These are phyloP conservation scores for Jackrogersella multiformis DNA, from an alignment of 495 filamentous ascomycete species.

Conservation along the genomic window DNA sequence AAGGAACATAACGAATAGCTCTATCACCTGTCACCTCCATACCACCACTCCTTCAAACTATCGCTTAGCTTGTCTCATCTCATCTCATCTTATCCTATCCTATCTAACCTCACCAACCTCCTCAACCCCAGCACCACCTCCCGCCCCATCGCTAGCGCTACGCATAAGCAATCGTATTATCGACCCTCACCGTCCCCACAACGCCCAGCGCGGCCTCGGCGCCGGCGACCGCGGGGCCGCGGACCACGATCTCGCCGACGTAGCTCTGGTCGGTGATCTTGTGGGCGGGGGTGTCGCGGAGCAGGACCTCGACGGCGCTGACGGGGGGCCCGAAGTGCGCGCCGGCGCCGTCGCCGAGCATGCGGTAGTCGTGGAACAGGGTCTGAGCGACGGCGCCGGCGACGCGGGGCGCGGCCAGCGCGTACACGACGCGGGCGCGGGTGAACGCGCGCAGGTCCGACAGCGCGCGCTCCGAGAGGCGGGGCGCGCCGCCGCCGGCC, in stretches of 20 bases:
- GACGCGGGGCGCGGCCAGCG: slow-evolving; percentile 79
- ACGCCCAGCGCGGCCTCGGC: slow-evolving; percentile 68
- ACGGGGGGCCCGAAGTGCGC: slow-evolving; percentile 86
- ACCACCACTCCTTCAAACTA: too few species aligned
- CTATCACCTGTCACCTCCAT: neutral
- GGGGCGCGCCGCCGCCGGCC: slow-evolving; percentile 59
- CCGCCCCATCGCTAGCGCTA: slow-evolving; percentile 12
- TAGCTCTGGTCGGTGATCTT: slow-evolving; percentile 68
- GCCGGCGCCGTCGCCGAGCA: slow-evolving; percentile 58
- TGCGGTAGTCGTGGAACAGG: slow-evolving; percentile 85
- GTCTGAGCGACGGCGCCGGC: slow-evolving; percentile 88
- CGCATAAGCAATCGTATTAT: slow-evolving; percentile 63
- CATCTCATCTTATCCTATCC: neutral
- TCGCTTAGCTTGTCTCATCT: too few species aligned
- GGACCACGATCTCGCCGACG: slow-evolving; percentile 72
- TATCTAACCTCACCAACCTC: neutral
- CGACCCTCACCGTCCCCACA: slow-evolving; percentile 61
- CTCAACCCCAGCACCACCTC: neutral
- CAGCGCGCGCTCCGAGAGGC: slow-evolving; percentile 70
- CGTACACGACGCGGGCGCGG: slow-evolving; percentile 83
- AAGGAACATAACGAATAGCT: neutral
- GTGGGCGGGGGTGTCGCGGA: slow-evolving; percentile 66
- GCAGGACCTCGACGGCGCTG: slow-evolving; percentile 78
- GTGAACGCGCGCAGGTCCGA: slow-evolving; percentile 84
- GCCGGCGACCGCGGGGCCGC: slow-evolving; percentile 73